Conservation (phyloP, 768 basidiomycete genomes). For the Collybia sordida region DNA sequence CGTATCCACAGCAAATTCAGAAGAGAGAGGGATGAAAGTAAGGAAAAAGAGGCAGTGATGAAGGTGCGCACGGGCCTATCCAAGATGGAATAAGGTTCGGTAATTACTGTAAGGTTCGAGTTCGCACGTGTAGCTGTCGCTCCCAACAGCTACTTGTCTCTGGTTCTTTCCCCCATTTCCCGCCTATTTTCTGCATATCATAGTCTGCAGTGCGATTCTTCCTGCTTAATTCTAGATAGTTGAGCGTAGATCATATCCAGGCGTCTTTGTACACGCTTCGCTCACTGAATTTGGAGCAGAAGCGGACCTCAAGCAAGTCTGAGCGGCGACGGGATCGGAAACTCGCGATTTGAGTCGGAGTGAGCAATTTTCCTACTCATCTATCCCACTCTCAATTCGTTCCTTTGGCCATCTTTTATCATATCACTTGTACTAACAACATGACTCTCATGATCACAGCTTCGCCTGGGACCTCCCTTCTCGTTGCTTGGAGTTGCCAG, state of each 20-base stretch:
- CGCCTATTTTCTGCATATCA: neutral
- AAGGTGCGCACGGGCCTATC: constrained; percentile 18
- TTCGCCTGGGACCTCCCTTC: neutral
- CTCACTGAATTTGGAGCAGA: constrained; percentile 5
- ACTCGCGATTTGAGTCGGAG: constrained; percentile 42
- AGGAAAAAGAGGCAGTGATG: constrained; percentile 3
- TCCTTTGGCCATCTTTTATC: neutral
- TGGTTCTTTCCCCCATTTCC: constrained; percentile 8
- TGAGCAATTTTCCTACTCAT: constrained; percentile 37
- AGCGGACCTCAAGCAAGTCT: constrained; percentile 31
- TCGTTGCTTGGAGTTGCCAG: neutral
- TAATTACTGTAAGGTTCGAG: neutral
- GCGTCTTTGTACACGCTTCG: neutral
- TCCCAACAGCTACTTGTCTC: constrained; percentile 6
- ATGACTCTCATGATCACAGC: neutral
- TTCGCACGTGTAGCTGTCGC: constrained; percentile 22
- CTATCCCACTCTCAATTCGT: constrained; percentile 11
- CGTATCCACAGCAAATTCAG: neutral
- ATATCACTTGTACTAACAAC: neutral
- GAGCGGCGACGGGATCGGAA: constrained; percentile 41
- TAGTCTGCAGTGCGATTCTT: neutral
- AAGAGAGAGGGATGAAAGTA: neutral
- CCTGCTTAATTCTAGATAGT: neutral
- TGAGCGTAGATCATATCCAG: neutral
- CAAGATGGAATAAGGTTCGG: constrained; percentile 11